Base-by-base conservation (phyloP, 2,329 filamentous ascomycete species). In the Alternaria conjuncta region DNA sequence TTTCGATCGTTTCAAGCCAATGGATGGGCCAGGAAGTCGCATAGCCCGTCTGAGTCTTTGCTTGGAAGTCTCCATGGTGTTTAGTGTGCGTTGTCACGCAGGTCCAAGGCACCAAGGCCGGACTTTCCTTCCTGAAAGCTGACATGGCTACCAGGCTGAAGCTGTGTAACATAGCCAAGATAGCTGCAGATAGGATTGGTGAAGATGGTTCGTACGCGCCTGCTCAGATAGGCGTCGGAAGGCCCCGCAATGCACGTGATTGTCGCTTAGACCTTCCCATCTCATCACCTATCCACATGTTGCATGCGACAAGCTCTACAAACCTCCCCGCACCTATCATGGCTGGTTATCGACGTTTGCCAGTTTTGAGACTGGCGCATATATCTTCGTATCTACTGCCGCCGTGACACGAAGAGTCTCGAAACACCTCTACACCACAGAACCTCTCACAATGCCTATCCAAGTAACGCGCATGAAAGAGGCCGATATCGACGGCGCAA, bases 401-500 rank as follows among this genome's bases (percentile, higher is more conserved):
- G 8, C 43, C 45, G 53, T 56, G 58, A 36, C 15, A 36, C 32
- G 8, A 36, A 36, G 32, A n/a, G 2, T 32, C 32, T 25, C 32
- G 15, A 26, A 47, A 10, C 2, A 25, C 15, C 18, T 6, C 20
- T 41, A 20, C 28, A 36, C 32, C 4, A 41, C 36, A 41, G n/a
- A 41, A 11, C n/a, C 36, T 18, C n/a, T 41, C 36, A 45, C 60
- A 2, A 81, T 82, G 79, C 46, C 76, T n/a, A 85, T 91, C 73
- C 76, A 86, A 65, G 85, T 92, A 61, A 80, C 83, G 5, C 83
- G 81, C 9, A 84, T 92, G 71, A 84, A 83, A 2, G 82, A 87
- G 68, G 73, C 77, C 53, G 89, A 92, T 68, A 90, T 91, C 56
- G 84, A 88, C 25, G 87, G 86, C 8, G 88, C 88, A 21, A 86